Conservation (phyloP, 805 yeast genomes). For the Ogataea parapolymorpha region DNA sequence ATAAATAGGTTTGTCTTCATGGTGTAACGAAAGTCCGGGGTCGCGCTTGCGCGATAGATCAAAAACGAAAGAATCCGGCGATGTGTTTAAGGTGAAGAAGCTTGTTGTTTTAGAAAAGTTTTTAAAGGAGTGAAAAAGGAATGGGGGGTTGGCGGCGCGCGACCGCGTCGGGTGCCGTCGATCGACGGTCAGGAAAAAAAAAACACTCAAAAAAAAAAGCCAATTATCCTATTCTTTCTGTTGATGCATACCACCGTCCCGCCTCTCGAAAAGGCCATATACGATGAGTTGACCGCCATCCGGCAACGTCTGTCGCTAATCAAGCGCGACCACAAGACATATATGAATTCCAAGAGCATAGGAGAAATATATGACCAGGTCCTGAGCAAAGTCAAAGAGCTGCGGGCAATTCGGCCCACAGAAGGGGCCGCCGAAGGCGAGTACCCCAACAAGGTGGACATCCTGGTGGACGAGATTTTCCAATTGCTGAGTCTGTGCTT, state of each 20-base stretch:
- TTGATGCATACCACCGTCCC: slow-evolving; percentile 33
- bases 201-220: background rate
- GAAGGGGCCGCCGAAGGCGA: slow-evolving; percentile 3
- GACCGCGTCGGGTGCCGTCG: slow-evolving; percentile 3
- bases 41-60: slow-evolving; percentile 5
- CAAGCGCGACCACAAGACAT: slow-evolving; percentile 64
- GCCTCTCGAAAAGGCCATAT: slow-evolving; percentile 31
- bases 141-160: slow-evolving; percentile 1
- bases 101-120: slow-evolving; percentile 9
- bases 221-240: slow-evolving; percentile 2
- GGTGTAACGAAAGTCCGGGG: background rate
- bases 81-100: background rate
- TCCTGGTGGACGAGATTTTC: slow-evolving; percentile 81
- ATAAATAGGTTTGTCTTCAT: slow-evolving; percentile 2
- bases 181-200: slow-evolving; percentile 1
- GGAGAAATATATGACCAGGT: slow-evolving; percentile 56
- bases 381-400: slow-evolving; percentile 48
- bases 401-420: slow-evolving; percentile 49
- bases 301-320: slow-evolving; percentile 42
- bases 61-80: slow-evolving; percentile 1
- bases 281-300: slow-evolving; percentile 39
- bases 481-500: slow-evolving; percentile 83
- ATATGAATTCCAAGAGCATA: slow-evolving; percentile 67
- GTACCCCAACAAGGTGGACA: slow-evolving; percentile 57
- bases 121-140: slow-evolving; percentile 7